Conservation (phyloP, 441 rosid species). For the Croton setiger region DNA sequence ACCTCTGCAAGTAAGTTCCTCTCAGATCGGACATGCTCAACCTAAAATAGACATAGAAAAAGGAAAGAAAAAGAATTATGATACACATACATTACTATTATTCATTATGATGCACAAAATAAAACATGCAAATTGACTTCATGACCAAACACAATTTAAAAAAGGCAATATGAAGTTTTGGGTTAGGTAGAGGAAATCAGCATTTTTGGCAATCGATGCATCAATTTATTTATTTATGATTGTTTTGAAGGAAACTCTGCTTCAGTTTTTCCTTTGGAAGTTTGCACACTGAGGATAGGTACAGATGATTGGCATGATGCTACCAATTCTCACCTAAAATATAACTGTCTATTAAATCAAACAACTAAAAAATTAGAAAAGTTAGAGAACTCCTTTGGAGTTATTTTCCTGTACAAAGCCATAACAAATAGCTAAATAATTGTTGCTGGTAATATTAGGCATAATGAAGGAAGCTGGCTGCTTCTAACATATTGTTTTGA, state of each 20-base stretch:
- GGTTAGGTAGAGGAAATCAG: background rate
- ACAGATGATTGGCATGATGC: background rate
- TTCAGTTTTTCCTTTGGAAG: background rate
- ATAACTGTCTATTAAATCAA: slow-evolving; percentile 2
- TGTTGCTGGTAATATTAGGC: background rate
- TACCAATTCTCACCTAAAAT: background rate
- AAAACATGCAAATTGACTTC: background rate
- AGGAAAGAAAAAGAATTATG: background rate
- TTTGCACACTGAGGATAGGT: background rate
- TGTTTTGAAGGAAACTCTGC: background rate
- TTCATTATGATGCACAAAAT: slow-evolving; percentile 1
- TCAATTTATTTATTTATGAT: slow-evolving; percentile 1
- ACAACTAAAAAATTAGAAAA: background rate
- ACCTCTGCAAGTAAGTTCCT: slow-evolving; percentile 95
- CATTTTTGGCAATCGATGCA: background rate
- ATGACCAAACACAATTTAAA: slow-evolving; percentile 9
- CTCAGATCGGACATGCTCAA: slow-evolving; percentile 96
- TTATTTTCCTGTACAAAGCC: slow-evolving; percentile 1
- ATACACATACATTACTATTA: background rate
- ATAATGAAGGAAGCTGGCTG: background rate
- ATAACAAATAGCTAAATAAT: background rate
- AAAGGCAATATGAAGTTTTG: background rate
- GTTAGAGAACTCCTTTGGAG: background rate
- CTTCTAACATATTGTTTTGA: background rate
- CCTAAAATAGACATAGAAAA: slow-evolving; percentile 32